phyloP scores from a whole-genome alignment of 2,329 filamentous ascomycete genomes.

The Aspergillus fumigatus region DNA sequence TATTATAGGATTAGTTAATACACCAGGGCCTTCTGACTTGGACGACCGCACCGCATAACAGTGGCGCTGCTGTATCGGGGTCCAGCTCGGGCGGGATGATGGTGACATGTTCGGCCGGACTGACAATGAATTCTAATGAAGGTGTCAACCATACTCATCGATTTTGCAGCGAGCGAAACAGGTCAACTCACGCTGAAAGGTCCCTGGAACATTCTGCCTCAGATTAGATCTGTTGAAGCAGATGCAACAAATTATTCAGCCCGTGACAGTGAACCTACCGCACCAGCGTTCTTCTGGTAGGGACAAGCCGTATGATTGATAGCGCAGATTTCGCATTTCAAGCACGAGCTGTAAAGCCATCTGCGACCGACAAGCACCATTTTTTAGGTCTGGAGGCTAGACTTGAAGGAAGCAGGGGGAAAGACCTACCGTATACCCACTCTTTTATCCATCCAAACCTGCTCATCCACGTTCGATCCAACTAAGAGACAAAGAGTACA shows the following conservation, averaged over 20 bases:
- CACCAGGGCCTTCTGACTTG: neutral
- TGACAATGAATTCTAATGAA: conserved; percentile 31
- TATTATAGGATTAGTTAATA: conserved; percentile 6
- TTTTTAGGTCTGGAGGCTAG: conserved; percentile 3
- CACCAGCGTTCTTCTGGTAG: conserved; percentile 35
- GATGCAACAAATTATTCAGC: neutral
- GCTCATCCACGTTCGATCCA: conserved; percentile 22
- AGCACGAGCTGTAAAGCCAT: conserved; percentile 37
- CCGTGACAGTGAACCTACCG: conserved; percentile 19
- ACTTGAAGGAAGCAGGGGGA: neutral
- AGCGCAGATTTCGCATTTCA: conserved; percentile 35
- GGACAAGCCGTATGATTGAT: conserved; percentile 37
- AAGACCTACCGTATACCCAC: conserved; percentile 30
- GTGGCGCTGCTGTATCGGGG: conserved; percentile 31
- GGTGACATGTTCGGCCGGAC: conserved; percentile 33
- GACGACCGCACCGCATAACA: conserved; percentile 31
- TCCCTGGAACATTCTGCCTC: conserved; percentile 33
- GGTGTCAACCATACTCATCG: neutral
- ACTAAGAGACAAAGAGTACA: conserved; percentile 13
- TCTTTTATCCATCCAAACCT: conserved; percentile 26
- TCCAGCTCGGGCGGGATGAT: conserved; percentile 30
- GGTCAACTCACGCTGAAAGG: conserved; percentile 31
- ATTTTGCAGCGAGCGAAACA: neutral
- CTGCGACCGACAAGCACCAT: conserved; percentile 21
- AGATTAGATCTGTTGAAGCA: conserved; percentile 1